A percentile compares a stretch with the other conserved stretches of the same genome.
These are phyloP conservation scores for Pichia eremophila DNA, from an alignment of 805 yeast species.

Conservation along the genomic window DNA sequence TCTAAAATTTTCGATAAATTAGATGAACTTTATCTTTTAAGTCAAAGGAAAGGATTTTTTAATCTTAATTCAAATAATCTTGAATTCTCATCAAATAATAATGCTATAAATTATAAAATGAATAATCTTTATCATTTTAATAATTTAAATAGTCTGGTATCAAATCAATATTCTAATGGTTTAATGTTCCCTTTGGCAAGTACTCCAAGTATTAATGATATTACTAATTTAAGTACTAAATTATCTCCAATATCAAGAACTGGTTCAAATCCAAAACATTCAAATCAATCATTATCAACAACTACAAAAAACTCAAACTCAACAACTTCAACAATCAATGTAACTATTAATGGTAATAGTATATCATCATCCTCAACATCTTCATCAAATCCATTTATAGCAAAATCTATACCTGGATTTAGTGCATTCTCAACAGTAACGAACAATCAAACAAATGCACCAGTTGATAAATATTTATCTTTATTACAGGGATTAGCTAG, in stretches of 20 bases:
- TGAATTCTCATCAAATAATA: conserved; percentile 22
- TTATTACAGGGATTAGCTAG: conserved; percentile 22
- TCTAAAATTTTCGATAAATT: conserved; percentile 22
- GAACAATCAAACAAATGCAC: conserved; percentile 8
- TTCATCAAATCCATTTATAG: conserved; percentile 7
- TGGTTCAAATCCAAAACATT: background rate
- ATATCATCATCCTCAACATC: background rate
- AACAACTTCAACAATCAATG: conserved; percentile 1
- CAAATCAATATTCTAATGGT: conserved; percentile 17
- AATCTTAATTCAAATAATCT: conserved; percentile 22
- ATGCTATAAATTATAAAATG: conserved; percentile 15
- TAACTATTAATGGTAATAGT: background rate
- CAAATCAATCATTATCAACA: too few relatives aligned
- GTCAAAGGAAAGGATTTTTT: conserved; percentile 27
- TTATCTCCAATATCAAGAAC: conserved; percentile 7
- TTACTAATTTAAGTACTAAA: background rate
- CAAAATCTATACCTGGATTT: conserved; percentile 11
- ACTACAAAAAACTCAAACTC: background rate
- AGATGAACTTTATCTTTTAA: conserved; percentile 22
- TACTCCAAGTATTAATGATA: background rate
- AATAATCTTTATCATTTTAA: conserved; percentile 22
- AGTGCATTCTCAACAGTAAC: conserved; percentile 6
- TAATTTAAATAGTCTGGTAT: conserved; percentile 18
- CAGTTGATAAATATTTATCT: conserved; percentile 21
- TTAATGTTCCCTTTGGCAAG: conserved; percentile 16